Evolutionary conservation across 2,329 filamentous ascomycete species (phyloP).

Genomic region (Fusarium globosum): DNA sequence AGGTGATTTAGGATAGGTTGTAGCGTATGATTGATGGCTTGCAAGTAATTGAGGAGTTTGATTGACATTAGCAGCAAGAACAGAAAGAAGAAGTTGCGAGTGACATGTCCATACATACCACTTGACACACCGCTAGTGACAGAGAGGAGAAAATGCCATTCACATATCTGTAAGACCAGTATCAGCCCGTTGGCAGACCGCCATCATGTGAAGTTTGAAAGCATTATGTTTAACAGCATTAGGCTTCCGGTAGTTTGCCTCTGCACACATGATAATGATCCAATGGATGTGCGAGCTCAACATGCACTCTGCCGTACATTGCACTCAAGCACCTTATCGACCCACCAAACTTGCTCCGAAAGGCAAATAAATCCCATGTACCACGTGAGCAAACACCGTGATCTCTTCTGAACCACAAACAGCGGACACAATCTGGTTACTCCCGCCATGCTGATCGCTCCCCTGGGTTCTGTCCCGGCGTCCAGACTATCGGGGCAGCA

Average conservation of each 20-base stretch:
- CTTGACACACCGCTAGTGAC: neutral
- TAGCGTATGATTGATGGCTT: too few species aligned
- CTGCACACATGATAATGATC: neutral
- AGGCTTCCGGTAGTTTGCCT: neutral
- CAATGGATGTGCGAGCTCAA: neutral
- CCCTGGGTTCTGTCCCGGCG: neutral
- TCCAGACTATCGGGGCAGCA: neutral
- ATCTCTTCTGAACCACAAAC: neutral
- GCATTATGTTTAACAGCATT: neutral
- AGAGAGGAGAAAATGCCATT: neutral
- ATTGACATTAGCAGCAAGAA: neutral
- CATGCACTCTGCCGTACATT: neutral
- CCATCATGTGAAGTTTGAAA: neutral
- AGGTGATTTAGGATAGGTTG: too few species aligned
- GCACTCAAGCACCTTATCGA: neutral
- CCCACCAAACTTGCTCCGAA: neutral
- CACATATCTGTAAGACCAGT: neutral
- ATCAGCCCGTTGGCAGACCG: neutral
- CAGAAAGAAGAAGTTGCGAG: neutral
- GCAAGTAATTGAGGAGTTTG: neutral
- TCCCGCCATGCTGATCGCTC: neutral
- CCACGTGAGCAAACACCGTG: neutral
- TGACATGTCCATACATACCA: rapidly evolving
- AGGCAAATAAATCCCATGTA: neutral
- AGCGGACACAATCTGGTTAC: neutral